Conservation (phyloP, 306 rosid genomes). For the Aeschynomene evenia region DNA sequence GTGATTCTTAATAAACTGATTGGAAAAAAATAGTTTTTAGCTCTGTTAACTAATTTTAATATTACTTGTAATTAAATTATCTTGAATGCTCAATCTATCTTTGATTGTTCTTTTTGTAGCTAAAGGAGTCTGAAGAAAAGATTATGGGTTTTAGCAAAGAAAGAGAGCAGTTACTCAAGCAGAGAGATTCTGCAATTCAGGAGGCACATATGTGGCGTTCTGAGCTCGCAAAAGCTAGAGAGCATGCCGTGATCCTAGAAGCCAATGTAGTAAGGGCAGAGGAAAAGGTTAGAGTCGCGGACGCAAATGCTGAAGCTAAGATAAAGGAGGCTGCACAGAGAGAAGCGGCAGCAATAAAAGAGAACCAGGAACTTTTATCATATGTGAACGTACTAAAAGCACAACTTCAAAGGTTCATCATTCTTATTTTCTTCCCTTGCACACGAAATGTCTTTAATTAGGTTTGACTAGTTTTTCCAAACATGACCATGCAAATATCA, state of each 20-base stretch:
- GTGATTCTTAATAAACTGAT: not conserved
- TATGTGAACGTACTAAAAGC: constrained; percentile 77
- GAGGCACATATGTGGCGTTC: constrained; percentile 97
- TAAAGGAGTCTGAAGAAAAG: constrained; percentile 68
- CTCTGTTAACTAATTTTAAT: not conserved
- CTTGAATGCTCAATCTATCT: constrained; percentile 19
- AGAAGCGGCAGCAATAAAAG: constrained; percentile 63
- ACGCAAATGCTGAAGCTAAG: constrained; percentile 73
- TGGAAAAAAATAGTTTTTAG: not conserved
- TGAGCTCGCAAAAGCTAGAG: constrained; percentile 96
- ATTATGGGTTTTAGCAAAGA: constrained; percentile 54
- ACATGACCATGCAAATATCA: constrained; percentile 11
- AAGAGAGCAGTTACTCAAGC: constrained; percentile 72
- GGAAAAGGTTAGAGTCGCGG: constrained; percentile 86
- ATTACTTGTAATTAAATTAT: constrained; percentile 4
- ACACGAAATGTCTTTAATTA: constrained; percentile 10
- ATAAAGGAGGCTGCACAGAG: constrained; percentile 79
- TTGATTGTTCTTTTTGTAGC: constrained; percentile 42
- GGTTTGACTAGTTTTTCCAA: not conserved
- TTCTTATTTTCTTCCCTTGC: constrained; percentile 33
- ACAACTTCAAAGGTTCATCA: constrained; percentile 82
- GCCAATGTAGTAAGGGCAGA: constrained; percentile 86
- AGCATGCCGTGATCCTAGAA: constrained; percentile 82
- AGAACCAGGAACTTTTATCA: constrained; percentile 83
- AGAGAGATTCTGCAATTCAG: constrained; percentile 75